These are phyloP conservation scores for Ceratocystis smalleyi DNA, from an alignment of 2,329 filamentous ascomycete species.

Conservation along the genomic window DNA sequence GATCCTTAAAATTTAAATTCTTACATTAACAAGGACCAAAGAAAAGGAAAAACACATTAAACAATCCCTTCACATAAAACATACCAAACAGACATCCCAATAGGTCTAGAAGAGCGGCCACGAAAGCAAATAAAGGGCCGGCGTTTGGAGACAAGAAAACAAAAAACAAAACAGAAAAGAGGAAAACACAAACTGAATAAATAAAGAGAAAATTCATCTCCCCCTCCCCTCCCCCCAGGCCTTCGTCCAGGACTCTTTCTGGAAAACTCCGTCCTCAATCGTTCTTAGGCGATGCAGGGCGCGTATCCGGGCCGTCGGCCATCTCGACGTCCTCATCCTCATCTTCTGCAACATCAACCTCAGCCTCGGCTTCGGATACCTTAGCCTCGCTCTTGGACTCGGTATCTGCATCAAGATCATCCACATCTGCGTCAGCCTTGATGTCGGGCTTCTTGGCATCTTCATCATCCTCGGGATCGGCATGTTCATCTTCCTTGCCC, in stretches of 20 bases:
- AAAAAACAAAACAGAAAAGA: background rate
- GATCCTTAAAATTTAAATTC: background rate
- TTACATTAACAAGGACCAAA: background rate
- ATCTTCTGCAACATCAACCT: background rate
- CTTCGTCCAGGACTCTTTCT: background rate
- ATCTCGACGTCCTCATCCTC: constrained; percentile 15
- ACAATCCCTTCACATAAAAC: background rate
- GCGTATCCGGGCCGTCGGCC: constrained; percentile 12
- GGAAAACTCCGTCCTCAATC: background rate
- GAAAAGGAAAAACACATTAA: background rate
- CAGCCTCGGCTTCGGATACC: constrained; percentile 7
- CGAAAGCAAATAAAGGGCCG: background rate
- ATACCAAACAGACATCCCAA: background rate
- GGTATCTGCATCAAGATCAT: background rate
- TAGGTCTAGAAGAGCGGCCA: background rate
- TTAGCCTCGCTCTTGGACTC: constrained; percentile 14
- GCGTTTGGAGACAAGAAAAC: background rate
- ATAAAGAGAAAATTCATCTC: background rate
- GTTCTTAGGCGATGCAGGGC: constrained; percentile 10
- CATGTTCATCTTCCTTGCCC: constrained; percentile 5
- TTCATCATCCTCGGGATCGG: constrained; percentile 6
- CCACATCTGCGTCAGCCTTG: constrained; percentile 7
- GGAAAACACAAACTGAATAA: background rate
- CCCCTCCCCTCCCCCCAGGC: background rate
- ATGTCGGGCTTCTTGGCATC: constrained; percentile 5